phyloP scores from a whole-genome alignment of 2,329 filamentous ascomycete species.

The Microsporum ferrugineum region DNA sequence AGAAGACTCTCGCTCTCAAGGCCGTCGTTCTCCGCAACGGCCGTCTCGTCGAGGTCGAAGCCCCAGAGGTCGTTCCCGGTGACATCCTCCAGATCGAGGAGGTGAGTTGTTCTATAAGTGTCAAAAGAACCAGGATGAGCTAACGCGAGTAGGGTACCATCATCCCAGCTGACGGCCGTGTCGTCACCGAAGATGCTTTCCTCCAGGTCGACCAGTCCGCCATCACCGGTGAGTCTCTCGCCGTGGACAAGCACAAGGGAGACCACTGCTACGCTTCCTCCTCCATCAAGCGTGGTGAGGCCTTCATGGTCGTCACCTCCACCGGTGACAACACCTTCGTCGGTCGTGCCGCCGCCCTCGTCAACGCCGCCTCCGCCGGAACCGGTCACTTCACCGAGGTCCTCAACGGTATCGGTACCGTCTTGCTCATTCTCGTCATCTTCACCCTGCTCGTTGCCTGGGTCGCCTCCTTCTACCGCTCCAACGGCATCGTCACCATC shows the following conservation, averaged over 20 bases:
- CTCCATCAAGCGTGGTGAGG: slow-evolving; percentile 80
- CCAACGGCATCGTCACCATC: slow-evolving; percentile 65
- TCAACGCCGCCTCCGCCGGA: slow-evolving; percentile 61
- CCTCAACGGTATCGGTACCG: slow-evolving; percentile 72
- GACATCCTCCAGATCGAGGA: slow-evolving; percentile 86
- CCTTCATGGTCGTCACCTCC: slow-evolving; percentile 67
- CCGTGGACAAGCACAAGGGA: slow-evolving; percentile 74
- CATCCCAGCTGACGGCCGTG: slow-evolving; percentile 75
- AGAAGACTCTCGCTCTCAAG: slow-evolving; percentile 81
- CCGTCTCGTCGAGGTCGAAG: slow-evolving; percentile 64
- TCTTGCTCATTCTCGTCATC: slow-evolving; percentile 69
- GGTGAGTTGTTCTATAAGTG: slow-evolving; percentile 24
- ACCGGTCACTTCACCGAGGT: slow-evolving; percentile 86
- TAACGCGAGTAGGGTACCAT: slow-evolving; percentile 54
- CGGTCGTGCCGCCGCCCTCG: slow-evolving; percentile 74
- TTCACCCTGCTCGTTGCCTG: slow-evolving; percentile 72
- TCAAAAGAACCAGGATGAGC: background rate
- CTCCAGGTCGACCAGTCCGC: slow-evolving; percentile 85
- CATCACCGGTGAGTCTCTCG: slow-evolving; percentile 84
- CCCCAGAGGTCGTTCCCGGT: slow-evolving; percentile 73
- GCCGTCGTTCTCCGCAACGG: slow-evolving; percentile 77
- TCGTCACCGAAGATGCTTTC: slow-evolving; percentile 73
- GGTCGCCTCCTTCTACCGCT: slow-evolving; percentile 79
- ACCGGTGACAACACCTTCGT: slow-evolving; percentile 88
- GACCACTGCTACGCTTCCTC: slow-evolving; percentile 79